These are phyloP conservation scores for Gentiana macrophylla DNA, from an alignment of 257 asterid species.

Conservation along the genomic window DNA sequence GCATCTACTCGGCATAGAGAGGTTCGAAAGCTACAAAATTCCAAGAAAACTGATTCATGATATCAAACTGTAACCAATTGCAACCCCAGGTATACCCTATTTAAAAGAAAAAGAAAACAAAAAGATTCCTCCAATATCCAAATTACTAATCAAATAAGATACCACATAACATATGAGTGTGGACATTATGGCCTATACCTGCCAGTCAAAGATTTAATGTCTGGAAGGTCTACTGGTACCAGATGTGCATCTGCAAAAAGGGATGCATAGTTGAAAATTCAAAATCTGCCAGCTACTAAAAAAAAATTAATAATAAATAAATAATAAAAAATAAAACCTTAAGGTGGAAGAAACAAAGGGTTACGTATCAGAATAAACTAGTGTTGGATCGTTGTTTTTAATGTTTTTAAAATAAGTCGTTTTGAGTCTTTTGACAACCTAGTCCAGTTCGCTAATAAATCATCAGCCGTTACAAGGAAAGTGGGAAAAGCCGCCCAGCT, in stretches of 20 bases:
- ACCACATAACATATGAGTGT: background rate
- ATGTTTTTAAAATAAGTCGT: no score
- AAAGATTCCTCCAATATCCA: background rate
- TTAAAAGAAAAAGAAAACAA: background rate
- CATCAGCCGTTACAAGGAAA: no score
- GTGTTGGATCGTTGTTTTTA: no score
- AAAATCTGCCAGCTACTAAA: background rate
- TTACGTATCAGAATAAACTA: no score
- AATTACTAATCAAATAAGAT: background rate
- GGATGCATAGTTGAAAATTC: constrained; percentile 2
- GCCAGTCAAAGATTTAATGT: constrained; percentile 69
- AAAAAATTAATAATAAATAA: background rate
- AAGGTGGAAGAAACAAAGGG: background rate
- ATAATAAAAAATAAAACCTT: background rate
- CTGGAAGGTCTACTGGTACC: constrained; percentile 82
- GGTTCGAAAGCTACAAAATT: background rate
- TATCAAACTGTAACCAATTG: background rate
- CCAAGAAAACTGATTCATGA: background rate
- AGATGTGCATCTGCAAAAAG: constrained; percentile 78
- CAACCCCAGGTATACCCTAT: background rate
- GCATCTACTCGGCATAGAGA: background rate
- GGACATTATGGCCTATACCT: constrained; percentile 30
- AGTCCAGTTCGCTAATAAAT: no score
- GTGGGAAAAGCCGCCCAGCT: no score
- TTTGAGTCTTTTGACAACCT: no score